A percentile compares a stretch with the other conserved stretches of the same genome.
These are phyloP conservation scores for Primulina huaijiensis DNA, from an alignment of 257 asterid genomes.

Conservation along the genomic window DNA sequence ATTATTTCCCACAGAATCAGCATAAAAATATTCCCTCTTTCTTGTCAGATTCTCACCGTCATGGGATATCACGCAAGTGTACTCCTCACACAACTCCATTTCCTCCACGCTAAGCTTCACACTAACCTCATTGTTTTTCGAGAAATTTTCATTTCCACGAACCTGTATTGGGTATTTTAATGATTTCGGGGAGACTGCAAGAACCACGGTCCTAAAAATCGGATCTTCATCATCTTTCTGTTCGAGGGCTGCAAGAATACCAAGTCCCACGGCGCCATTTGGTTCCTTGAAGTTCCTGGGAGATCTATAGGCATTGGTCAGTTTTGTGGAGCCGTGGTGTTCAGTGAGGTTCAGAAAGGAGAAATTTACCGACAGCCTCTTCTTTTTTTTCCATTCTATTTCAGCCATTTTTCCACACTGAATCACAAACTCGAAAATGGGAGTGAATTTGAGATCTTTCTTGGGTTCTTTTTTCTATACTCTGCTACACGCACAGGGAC, in stretches of 20 bases:
- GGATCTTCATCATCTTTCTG: constrained; percentile 33
- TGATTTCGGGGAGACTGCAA: constrained; percentile 56
- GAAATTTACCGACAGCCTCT: constrained; percentile 52
- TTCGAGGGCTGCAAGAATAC: constrained; percentile 64
- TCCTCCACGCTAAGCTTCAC: constrained; percentile 37
- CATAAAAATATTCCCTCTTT: constrained; percentile 64
- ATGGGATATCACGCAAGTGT: constrained; percentile 75
- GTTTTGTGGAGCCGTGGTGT: constrained; percentile 23
- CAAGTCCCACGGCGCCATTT: constrained; percentile 80
- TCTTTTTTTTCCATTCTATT: constrained; percentile 39
- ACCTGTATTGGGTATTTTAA: constrained; percentile 49
- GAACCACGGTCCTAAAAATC: constrained; percentile 30
- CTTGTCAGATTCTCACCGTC: constrained; percentile 50
- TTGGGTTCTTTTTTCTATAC: background rate
- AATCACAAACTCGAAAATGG: constrained; percentile 13
- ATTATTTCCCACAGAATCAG: constrained; percentile 35
- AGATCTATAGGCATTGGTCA: constrained; percentile 34
- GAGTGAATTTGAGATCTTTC: background rate
- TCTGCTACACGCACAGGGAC: background rate
- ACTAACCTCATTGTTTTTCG: background rate
- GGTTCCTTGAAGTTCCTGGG: constrained; percentile 50
- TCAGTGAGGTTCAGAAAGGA: constrained; percentile 48
- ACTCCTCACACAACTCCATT: constrained; percentile 68
- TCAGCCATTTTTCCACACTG: constrained; percentile 38
- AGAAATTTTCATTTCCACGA: constrained; percentile 19